Evolutionary conservation across 805 yeast genomes (phyloP).

Genomic region (Hanseniaspora osmophila): DNA sequence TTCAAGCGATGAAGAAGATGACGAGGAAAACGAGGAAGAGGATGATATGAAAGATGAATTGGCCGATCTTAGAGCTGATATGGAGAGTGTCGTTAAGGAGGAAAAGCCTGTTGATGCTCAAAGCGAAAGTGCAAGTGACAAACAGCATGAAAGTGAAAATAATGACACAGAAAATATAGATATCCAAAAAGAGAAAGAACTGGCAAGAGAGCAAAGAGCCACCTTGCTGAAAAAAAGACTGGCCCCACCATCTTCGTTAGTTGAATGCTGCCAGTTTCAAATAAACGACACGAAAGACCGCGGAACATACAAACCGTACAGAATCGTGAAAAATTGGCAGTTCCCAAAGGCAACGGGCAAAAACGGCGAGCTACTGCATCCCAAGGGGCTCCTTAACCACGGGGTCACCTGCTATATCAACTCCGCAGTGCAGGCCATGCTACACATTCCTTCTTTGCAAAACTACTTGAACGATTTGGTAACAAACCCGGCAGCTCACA

Average conservation of each 20-base stretch:
- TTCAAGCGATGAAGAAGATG: constrained; percentile 1
- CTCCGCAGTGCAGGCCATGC: constrained; percentile 80
- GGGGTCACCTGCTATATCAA: constrained; percentile 97
- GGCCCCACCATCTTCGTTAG: not conserved
- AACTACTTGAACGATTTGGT: constrained; percentile 44
- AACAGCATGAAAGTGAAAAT: not conserved
- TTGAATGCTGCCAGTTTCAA: constrained; percentile 4
- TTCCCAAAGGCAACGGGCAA: constrained; percentile 25
- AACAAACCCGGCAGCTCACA: constrained; percentile 1
- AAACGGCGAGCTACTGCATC: constrained; percentile 12
- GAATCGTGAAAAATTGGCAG: constrained; percentile 62
- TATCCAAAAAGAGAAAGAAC: constrained; percentile 5
- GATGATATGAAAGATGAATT: constrained; percentile 20
- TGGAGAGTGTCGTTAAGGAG: constrained; percentile 5
- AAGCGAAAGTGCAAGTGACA: not conserved
- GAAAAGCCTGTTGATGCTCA: not conserved
- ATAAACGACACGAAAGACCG: constrained; percentile 38
- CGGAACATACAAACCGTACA: constrained; percentile 45
- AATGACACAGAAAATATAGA: too few species aligned
- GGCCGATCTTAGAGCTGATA: constrained; percentile 9
- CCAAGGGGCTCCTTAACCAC: constrained; percentile 68
- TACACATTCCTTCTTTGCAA: constrained; percentile 83
- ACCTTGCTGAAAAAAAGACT: constrained; percentile 1
- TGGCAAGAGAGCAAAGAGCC: not conserved
- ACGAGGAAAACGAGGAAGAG: constrained; percentile 18